phyloP scores from a whole-genome alignment of 2,329 filamentous ascomycete genomes.

The Ascosphaera apis region DNA sequence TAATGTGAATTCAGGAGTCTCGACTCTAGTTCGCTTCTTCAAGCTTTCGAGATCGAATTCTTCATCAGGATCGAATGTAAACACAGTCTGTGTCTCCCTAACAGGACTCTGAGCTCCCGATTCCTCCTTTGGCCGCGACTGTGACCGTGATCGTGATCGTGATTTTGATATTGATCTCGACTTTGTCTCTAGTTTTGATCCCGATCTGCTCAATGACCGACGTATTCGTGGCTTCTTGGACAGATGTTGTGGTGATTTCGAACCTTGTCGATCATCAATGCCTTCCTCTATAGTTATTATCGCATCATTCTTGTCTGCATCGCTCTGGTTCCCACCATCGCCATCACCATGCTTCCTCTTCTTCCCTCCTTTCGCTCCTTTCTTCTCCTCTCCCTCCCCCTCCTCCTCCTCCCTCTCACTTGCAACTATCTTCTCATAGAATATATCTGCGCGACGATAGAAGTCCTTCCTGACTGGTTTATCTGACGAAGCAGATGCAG shows the following conservation, averaged over 20 bases:
- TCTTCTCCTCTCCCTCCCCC: constrained; percentile 4
- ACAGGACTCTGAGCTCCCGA: background rate
- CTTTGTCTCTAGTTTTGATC: no score
- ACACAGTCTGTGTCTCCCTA: background rate
- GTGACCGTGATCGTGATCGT: background rate
- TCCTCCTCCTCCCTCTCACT: constrained; percentile 12
- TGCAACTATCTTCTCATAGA: constrained; percentile 23
- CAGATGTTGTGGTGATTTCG: no score
- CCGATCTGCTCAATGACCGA: no score
- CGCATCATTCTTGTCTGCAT: no score
- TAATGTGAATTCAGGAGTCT: background rate
- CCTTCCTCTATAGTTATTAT: no score
- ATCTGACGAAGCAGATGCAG: constrained; percentile 14
- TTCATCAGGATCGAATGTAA: background rate
- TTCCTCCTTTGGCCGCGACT: background rate
- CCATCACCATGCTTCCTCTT: constrained; percentile 1
- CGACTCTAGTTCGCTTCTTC: background rate
- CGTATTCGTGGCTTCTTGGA: no score
- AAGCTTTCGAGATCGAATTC: background rate
- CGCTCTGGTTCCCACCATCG: constrained; percentile 7
- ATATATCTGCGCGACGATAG: constrained; percentile 25
- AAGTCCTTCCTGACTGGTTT: constrained; percentile 16
- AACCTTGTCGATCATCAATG: no score
- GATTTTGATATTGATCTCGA: background rate
- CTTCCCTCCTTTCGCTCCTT: constrained; percentile 6